Percentiles rank a stretch among this genome's conserved stretches.
Evolutionary conservation across 208 protist species (phyloP).

Genomic region (Tritrichomonas foetus): DNA sequence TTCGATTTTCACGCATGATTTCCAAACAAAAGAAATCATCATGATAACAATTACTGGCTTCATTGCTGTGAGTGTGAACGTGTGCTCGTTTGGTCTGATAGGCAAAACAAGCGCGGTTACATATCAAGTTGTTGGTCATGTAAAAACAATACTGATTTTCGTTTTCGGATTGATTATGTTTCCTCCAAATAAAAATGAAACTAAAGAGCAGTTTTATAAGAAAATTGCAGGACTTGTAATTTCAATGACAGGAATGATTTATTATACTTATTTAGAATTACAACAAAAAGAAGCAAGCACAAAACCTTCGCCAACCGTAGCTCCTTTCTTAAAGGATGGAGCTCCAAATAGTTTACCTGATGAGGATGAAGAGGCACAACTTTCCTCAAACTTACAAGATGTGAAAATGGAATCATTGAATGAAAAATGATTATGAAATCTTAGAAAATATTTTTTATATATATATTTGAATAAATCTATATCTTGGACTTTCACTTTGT

Average conservation of each 20-base stretch:
- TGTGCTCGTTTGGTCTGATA: conserved; percentile 45
- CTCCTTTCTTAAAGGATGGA: too few relatives aligned
- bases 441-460: too few relatives aligned
- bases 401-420: too few relatives aligned
- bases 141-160: conserved; percentile 46
- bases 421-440: too few relatives aligned
- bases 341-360: too few relatives aligned
- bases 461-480: too few relatives aligned
- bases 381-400: too few relatives aligned
- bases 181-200: neutral
- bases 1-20: neutral
- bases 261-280: neutral
- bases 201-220: neutral
- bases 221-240: neutral
- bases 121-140: conserved; percentile 49
- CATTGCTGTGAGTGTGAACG: conserved; percentile 43
- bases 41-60: conserved; percentile 42
- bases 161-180: conserved; percentile 44
- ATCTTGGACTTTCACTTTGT: too few relatives aligned
- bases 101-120: conserved; percentile 47
- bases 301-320: too few relatives aligned
- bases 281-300: neutral
- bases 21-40: neutral
- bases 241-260: neutral
- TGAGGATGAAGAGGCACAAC: too few relatives aligned